Conservation (phyloP, 805 yeast genomes). For the Monosporozyma aerobia region DNA sequence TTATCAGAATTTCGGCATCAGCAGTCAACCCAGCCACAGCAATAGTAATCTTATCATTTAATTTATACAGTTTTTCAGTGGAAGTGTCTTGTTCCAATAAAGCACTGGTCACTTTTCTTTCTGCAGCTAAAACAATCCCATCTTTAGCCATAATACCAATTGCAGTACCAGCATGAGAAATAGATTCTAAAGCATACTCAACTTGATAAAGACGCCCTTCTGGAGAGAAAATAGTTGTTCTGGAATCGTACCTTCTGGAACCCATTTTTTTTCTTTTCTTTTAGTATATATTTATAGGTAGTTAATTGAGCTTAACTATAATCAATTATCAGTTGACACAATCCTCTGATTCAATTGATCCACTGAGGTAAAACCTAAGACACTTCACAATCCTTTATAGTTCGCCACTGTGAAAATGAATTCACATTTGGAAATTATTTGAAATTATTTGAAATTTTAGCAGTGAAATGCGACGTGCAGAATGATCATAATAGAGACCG, state of each 20-base stretch:
- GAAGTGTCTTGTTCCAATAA: constrained; percentile 87
- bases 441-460: not conserved
- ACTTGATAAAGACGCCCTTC: constrained; percentile 97
- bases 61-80: constrained; percentile 82
- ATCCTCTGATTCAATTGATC: not conserved
- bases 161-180: constrained; percentile 96
- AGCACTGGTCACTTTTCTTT: constrained; percentile 87
- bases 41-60: constrained; percentile 75
- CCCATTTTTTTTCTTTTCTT: constrained; percentile 34
- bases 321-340: not conserved
- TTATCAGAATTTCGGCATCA: constrained; percentile 86
- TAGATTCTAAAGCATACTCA: constrained; percentile 94
- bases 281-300: not conserved
- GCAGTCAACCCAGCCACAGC: constrained; percentile 99
- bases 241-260: constrained; percentile 96
- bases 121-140: constrained; percentile 93
- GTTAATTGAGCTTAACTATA: not conserved
- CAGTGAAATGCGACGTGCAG: not conserved
- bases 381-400: not conserved
- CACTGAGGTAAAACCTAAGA: not conserved
- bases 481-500: not conserved
- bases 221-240: constrained; percentile 98
- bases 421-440: not conserved
- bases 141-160: constrained; percentile 85
- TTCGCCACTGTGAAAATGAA: not conserved